These are phyloP conservation scores for Heterobasidion parviporum DNA, from an alignment of 1,284 basidiomycete genomes.

Conservation along the genomic window DNA sequence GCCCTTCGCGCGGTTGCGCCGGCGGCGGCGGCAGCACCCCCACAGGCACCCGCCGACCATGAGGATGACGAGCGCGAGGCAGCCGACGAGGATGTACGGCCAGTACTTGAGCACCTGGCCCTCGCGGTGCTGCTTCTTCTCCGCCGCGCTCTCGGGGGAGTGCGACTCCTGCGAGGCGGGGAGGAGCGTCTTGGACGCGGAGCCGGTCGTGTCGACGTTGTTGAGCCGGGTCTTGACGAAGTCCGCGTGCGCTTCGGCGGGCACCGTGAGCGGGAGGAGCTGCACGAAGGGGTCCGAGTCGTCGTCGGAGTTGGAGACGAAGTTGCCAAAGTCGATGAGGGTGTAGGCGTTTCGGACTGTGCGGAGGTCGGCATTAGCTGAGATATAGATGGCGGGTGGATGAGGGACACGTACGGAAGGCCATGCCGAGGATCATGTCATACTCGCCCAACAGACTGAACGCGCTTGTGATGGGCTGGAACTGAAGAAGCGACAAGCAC, in stretches of 20 bases:
- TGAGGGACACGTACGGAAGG: conserved; percentile 20
- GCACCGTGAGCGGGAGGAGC: conserved; percentile 21
- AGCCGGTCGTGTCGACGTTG: conserved; percentile 13
- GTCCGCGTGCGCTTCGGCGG: conserved; percentile 20
- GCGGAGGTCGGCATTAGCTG: background rate
- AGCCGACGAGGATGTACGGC: conserved; percentile 69
- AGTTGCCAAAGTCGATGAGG: conserved; percentile 27
- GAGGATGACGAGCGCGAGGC: conserved; percentile 37
- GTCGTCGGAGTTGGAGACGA: conserved; percentile 17
- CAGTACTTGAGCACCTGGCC: conserved; percentile 63
- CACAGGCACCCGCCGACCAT: background rate
- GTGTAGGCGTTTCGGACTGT: conserved; percentile 27
- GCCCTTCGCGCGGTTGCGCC: background rate
- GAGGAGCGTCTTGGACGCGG: conserved; percentile 38
- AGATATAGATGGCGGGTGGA: no score
- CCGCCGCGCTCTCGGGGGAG: conserved; percentile 54
- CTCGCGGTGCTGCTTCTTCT: conserved; percentile 48
- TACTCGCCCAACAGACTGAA: conserved; percentile 64
- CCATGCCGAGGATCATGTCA: conserved; percentile 53
- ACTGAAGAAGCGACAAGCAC: conserved; percentile 57
- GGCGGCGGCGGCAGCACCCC: background rate
- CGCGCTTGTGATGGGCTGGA: conserved; percentile 74
- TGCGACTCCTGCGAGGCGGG: conserved; percentile 48
- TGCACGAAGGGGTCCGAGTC: conserved; percentile 23
- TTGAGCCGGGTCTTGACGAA: conserved; percentile 21